Base-by-base conservation (phyloP, 768 basidiomycete genomes). In the Trametes coccinea region DNA sequence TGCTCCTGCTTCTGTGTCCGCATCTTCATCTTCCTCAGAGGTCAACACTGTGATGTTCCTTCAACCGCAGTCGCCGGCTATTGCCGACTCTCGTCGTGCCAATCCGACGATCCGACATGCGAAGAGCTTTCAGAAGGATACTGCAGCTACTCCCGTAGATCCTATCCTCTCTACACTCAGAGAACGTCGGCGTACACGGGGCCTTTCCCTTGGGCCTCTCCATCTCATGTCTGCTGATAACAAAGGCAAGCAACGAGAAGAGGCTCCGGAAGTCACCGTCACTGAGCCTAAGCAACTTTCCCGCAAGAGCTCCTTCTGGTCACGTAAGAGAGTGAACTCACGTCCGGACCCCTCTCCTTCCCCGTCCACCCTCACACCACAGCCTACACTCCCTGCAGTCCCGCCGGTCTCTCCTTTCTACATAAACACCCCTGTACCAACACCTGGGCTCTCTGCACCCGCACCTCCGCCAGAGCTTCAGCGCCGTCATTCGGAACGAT, bases 271-370 rank as follows among this genome's bases (percentile, higher is more conserved):
- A 64, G 43, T 66, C 31, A 62, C 53, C 30, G 59, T 73, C 5
- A 72, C 70, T 5, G 62, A 74, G 17, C 71, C 79, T 6, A 82
- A 79, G 43, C 67, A 77, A 4, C 63, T 87, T 34, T 73, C 80
- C 10, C 82, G 87, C 53, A 84, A 84, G 70, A 68, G 84, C 9
- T 90, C 89, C 5, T 89, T 90, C 67, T 90, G 88, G 88, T 72
- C 72, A 1, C 81, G 83, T 60, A 85, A 78, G 73, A 79, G 82
- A 60, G 62, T 72, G 14, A 64, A 71, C 27, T 69, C 72, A 8
- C 69, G 63, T 2, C 59, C 68, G 2, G 60, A 69, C 9, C 10
- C 71, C 33, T 17, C 69, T 70, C 69, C 73, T 50, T 60, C 70
- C 55, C 53, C 62, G 47, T 55, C 73, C 54, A 67, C 74, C 14